Evolutionary conservation across 2,329 filamentous ascomycete species (phyloP).

Genomic region (Cladosporium oxysporum): DNA sequence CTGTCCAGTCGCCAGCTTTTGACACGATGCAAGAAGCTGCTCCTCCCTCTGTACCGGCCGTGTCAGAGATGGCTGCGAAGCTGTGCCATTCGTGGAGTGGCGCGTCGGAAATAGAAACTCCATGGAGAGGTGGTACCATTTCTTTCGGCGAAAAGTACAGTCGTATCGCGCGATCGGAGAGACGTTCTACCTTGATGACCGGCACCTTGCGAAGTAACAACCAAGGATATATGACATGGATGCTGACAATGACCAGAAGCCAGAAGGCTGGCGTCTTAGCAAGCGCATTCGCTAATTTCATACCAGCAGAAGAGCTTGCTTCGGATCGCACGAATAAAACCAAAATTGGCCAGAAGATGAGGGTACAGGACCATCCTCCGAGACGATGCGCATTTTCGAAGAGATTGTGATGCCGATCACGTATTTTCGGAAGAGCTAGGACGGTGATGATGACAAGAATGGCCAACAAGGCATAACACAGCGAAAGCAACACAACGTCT

Average conservation of each 20-base stretch:
- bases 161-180: background rate
- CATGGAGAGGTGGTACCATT: background rate
- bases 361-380: background rate
- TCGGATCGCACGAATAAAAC: background rate
- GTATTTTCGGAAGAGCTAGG: background rate
- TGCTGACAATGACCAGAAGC: background rate
- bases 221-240: background rate
- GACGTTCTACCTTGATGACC: background rate
- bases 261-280: background rate
- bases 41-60: background rate
- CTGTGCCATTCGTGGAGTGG: conserved; percentile 4
- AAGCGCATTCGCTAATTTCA: background rate
- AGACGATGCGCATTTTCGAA: conserved; percentile 2
- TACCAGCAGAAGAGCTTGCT: background rate
- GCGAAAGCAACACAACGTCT: background rate
- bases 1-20: background rate
- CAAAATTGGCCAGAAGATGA: conserved; percentile 10
- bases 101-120: background rate
- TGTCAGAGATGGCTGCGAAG: background rate
- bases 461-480: background rate
- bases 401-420: background rate
- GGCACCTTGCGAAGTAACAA: background rate
- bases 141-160: background rate
- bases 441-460: background rate
- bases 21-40: background rate